Percentiles rank a stretch among this genome's conserved stretches.
Evolutionary conservation across 805 yeast species (phyloP).

Genomic region (Isabelozyma rhagii): DNA sequence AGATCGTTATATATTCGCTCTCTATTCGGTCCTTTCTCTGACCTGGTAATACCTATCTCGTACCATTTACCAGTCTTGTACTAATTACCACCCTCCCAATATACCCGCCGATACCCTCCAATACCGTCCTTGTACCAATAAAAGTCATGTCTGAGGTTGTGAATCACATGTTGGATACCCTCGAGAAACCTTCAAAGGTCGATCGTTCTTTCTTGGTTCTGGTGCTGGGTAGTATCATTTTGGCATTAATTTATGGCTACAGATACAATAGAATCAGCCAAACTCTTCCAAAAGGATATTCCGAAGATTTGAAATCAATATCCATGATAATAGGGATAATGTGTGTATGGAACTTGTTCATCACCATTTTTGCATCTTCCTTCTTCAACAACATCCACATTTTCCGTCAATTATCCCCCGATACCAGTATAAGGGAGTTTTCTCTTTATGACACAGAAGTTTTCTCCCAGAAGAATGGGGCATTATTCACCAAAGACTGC

Average conservation of each 20-base stretch:
- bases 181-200: neutral
- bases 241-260: neutral
- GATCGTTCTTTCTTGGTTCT: neutral
- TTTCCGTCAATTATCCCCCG: neutral
- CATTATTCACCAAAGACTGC: slow-evolving; percentile 10
- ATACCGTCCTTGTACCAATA: neutral
- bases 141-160: neutral
- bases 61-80: no score
- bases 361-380: neutral
- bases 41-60: no score
- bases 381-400: neutral
- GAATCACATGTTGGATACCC: neutral
- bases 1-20: no score
- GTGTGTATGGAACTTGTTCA: slow-evolving; percentile 4
- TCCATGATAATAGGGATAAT: neutral
- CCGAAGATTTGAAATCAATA: slow-evolving; percentile 4
- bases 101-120: no score
- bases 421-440: neutral
- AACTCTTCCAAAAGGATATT: slow-evolving; percentile 5
- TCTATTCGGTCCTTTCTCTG: no score
- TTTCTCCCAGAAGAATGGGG: slow-evolving; percentile 1
- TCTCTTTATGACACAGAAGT: neutral
- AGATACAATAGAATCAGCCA: slow-evolving; percentile 4
- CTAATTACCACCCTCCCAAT: no score
- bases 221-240: neutral